Base-by-base conservation (phyloP, 31 red algal genomes). In the Pterothamnion heteromorphum region DNA sequence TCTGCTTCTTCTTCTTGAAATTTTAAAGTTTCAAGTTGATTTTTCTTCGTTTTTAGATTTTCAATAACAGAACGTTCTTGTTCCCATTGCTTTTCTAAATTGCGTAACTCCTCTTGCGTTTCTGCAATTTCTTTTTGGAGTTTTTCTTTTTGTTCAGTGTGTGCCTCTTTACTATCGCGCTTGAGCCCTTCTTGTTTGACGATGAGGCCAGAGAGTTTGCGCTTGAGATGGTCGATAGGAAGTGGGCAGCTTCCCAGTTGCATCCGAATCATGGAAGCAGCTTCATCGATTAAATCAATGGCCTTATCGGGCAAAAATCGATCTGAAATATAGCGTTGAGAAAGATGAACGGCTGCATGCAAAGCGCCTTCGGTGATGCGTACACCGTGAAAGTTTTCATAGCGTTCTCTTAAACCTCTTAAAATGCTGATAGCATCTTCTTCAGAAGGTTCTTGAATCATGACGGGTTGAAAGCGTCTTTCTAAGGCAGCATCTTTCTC, bases 301-400 rank as follows among this genome's bases (percentile, higher is more conserved):
- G 96, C 98, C 93, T 99, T 99, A 87, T 99, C 98, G 2, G 98
- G 98, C 41, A 99, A 88, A 83, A 97, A 97, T 21, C 98, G 92
- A 80, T 99, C 96, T 0, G 95, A 64, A 90, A 99, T 99, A 91
- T 99, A 99, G 23, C 95, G 95, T 27, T 97, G 92, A 2, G 94
- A 92, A 23, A 97, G 89, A 39, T 84, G 94, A 35, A 96, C 96
- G 0, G 98, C 96, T 1, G 94, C 89, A 4, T 96, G 93, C 1
- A 98, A 91, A 4, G 96, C 95, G 26, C 92, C 90, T 64, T 98
- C 96, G 0, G 94, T 95, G 83, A 97, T 95, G 31, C 94, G 84
- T 35, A 99, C 95, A 1, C 95, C 95, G 88, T 99, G 98, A 82
- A 98, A 96, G 2, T 95, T 44, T 86, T 99, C 98, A 89, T 97